Evolutionary conservation across 148 eudicot genomes (phyloP), one percentile per base, ranked within the genome.

Genomic region (Heliosperma pusillum): DNA sequence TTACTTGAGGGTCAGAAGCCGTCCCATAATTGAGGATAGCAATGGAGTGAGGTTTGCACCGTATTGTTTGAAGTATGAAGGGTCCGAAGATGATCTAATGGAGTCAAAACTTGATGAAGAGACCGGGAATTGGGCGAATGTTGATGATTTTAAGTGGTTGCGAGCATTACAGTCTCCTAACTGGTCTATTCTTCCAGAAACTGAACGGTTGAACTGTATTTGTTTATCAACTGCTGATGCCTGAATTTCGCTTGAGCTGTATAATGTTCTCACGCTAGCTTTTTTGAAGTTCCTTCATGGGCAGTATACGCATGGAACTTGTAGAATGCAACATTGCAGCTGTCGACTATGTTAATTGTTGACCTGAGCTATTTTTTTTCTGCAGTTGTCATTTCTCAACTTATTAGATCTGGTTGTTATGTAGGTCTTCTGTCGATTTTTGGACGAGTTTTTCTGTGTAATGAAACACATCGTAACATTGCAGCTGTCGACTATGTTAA

Each of bases 111-210:
- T 93, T 67, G 80, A 84, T 30, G 94, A 89, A 59, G 98, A 91
- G 81, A 89, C 88, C 19, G 89, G 87, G 67, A 93, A 83, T 78
- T 91, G 98, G 98, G 88, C 77, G 0, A 88, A 91, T 82, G 92
- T 93, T 71, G 98, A 93, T 87, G 97, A 91, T 82, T 93, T 93
- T 77, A 83, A 81, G 78, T 93, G 98, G 97, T 74, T 90, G 78
- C 79, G 89, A 77, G 98, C 96, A 53, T 86, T 88, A 73, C 92
- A 89, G 62, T 90, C 93, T 64, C 94, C 97, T 1, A 91, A 93
- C 78, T 93, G 98, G 98, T 84, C 90, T 7, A 64, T 90, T 80
- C 75, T 93, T 77, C 97, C 88, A 0, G 94, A 88, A 72, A 74
- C 78, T 76, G 93, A 87, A 69, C 84, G 91, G 21, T 71, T 87